Evolutionary conservation across 306 rosid species (phyloP).

Genomic region (Hippophae tibetana): DNA sequence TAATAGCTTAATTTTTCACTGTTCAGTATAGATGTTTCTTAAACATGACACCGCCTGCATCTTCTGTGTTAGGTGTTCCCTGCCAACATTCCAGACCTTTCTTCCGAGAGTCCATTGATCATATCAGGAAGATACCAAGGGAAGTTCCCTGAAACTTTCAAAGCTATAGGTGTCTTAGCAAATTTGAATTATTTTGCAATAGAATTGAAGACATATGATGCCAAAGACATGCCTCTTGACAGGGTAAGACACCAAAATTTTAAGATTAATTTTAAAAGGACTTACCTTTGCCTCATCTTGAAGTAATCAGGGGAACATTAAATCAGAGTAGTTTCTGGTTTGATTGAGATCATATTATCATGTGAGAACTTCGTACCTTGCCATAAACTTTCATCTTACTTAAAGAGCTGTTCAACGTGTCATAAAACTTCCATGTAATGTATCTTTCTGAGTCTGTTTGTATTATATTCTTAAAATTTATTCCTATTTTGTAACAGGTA

Average conservation of each 20-base stretch:
- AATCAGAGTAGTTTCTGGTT: no score
- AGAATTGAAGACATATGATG: slow-evolving; percentile 50
- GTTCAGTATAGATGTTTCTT: neutral
- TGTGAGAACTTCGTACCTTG: no score
- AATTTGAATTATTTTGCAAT: slow-evolving; percentile 40
- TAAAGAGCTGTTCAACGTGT: no score
- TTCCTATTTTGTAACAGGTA: slow-evolving; percentile 36
- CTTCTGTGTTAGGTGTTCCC: slow-evolving; percentile 53
- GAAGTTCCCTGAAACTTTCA: slow-evolving; percentile 40
- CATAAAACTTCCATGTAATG: no score
- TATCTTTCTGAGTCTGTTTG: neutral
- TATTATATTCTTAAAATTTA: slow-evolving; percentile 6
- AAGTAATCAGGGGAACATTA: neutral
- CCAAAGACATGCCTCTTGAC: slow-evolving; percentile 67
- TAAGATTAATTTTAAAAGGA: slow-evolving; percentile 12
- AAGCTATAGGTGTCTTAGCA: slow-evolving; percentile 61
- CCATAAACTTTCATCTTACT: no score
- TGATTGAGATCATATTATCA: no score
- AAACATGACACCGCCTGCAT: slow-evolving; percentile 21
- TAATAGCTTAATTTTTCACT: neutral
- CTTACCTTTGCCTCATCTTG: slow-evolving; percentile 5
- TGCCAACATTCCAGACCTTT: slow-evolving; percentile 69
- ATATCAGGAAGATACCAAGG: slow-evolving; percentile 78
- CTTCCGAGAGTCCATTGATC: slow-evolving; percentile 54
- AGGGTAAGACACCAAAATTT: slow-evolving; percentile 32